Evolutionary conservation across 345 rosid genomes (phyloP).

Genomic region (Euclidium syriacum): DNA sequence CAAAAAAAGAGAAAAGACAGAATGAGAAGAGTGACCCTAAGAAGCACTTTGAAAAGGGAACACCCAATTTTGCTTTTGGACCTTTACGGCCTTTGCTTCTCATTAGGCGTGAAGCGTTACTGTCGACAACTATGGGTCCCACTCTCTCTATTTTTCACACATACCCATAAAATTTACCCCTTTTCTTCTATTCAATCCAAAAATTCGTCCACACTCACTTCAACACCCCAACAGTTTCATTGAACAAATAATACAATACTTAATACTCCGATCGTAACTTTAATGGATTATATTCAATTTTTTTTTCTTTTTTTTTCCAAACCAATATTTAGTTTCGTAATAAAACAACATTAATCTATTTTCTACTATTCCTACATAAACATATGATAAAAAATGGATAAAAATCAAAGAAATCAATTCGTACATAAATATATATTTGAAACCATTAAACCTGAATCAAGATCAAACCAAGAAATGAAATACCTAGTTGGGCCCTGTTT

Average conservation of each 20-base stretch:
- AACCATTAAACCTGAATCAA: not conserved
- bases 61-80: conserved; percentile 58
- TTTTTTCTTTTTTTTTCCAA: no score
- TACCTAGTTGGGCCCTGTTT: not conserved
- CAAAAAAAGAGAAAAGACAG: conserved; percentile 24
- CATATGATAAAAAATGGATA: not conserved
- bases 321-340: no score
- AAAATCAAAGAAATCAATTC: no score
- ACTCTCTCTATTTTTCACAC: conserved; percentile 13
- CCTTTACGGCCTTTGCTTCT: conserved; percentile 46
- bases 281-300: no score
- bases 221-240: no score
- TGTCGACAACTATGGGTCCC: conserved; percentile 36
- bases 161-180: conserved; percentile 14
- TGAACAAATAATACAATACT: no score
- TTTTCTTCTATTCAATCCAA: not conserved
- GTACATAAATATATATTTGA: no score
- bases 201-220: no score
- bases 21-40: conserved; percentile 55
- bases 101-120: conserved; percentile 62
- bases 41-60: conserved; percentile 39
- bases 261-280: no score
- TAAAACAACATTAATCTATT: no score
- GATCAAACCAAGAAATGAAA: not conserved
- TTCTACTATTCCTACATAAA: not conserved